phyloP scores from a whole-genome alignment of 257 asterid genomes.

The Capsicum baccatum region DNA sequence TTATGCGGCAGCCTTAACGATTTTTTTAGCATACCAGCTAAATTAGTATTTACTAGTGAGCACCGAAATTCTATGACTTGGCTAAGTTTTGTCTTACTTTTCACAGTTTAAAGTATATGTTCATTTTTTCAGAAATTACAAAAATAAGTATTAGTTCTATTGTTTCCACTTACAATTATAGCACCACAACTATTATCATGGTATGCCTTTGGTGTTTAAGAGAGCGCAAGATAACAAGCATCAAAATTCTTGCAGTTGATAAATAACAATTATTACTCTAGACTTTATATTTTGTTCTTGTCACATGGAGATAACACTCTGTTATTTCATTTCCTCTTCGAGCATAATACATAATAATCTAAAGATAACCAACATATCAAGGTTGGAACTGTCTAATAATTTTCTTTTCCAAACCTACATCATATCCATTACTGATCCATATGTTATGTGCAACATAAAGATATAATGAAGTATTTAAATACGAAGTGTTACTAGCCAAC shows the following conservation, averaged over 20 bases:
- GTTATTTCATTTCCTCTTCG: neutral
- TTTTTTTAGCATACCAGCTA: neutral
- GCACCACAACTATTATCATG: neutral
- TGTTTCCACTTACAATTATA: neutral
- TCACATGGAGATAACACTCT: too few relatives aligned
- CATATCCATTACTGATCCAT: neutral
- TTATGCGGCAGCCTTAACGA: neutral
- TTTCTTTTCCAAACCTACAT: neutral
- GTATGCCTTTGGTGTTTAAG: neutral
- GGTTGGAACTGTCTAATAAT: neutral
- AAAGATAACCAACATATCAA: neutral
- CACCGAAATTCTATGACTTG: too few relatives aligned
- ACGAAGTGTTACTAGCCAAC: neutral
- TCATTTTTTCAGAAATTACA: slow-evolving; percentile 5
- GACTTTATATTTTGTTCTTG: too few relatives aligned
- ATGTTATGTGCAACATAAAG: neutral
- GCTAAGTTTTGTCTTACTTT: slow-evolving; percentile 21
- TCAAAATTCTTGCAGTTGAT: neutral
- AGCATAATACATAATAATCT: neutral
- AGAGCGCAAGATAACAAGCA: neutral
- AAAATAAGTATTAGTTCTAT: neutral
- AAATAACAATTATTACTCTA: neutral
- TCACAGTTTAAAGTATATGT: slow-evolving; percentile 65
- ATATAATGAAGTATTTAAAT: neutral
- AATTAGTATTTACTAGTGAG: neutral